Conservation (phyloP, 225 moss, liverwort and hornwort species). For the Marchantia paleacea region DNA sequence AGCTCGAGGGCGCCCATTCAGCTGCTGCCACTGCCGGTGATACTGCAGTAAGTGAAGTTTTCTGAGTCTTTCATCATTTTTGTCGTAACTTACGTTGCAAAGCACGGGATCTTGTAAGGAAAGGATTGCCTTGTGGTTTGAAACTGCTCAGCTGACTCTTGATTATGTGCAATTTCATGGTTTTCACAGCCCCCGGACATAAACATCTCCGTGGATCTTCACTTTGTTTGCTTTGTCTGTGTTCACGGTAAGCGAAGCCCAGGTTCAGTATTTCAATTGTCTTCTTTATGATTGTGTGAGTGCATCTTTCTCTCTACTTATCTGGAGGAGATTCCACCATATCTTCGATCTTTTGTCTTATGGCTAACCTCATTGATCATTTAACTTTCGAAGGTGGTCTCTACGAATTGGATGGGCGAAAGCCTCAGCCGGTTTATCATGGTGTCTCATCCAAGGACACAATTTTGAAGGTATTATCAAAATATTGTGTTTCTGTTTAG, state of each 20-base stretch:
- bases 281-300: background rate
- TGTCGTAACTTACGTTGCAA: too few species aligned
- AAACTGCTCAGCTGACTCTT: background rate
- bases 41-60: constrained; percentile 51
- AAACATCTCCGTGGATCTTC: constrained; percentile 63
- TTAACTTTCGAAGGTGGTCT: constrained; percentile 42
- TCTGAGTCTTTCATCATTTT: background rate
- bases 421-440: constrained; percentile 60
- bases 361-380: background rate
- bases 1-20: constrained; percentile 74
- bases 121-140: too few species aligned
- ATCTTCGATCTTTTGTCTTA: background rate
- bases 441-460: constrained; percentile 60
- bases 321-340: background rate
- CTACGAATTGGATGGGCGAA: constrained; percentile 77
- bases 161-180: background rate
- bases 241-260: constrained; percentile 53
- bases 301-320: background rate
- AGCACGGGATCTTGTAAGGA: too few species aligned
- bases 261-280: background rate
- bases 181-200: constrained; percentile 71
- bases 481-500: background rate
- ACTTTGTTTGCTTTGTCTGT: constrained; percentile 75
- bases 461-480: constrained; percentile 62
- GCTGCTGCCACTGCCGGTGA: constrained; percentile 77